Evolutionary conservation across 2,329 filamentous ascomycete genomes (phyloP).

Genomic region (Xylaria sp.): DNA sequence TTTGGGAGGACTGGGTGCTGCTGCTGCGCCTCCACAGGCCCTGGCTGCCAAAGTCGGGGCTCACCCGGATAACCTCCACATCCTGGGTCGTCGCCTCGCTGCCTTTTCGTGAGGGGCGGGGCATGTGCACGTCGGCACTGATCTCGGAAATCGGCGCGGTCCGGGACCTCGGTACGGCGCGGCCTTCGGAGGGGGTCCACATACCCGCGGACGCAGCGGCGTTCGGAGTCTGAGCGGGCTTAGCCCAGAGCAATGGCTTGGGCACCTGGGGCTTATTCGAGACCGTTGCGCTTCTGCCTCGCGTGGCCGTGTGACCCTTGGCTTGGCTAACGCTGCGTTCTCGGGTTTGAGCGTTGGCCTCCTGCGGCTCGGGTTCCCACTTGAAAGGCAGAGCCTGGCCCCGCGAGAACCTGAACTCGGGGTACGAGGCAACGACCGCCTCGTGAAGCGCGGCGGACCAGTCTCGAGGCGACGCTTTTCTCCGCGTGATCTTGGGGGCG

Average conservation of each 20-base stretch:
- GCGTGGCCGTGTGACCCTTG: constrained; percentile 1
- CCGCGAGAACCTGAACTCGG: constrained; percentile 25
- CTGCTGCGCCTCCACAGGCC: constrained; percentile 29
- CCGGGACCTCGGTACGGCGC: not conserved
- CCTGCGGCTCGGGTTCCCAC: constrained; percentile 29
- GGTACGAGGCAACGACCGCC: constrained; percentile 39
- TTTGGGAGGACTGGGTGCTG: constrained; percentile 1
- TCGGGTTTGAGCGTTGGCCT: constrained; percentile 26
- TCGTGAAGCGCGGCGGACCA: constrained; percentile 44
- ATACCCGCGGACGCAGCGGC: constrained; percentile 1
- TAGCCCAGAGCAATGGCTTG: constrained; percentile 23
- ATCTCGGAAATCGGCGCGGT: not conserved
- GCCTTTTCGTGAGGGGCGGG: constrained; percentile 2
- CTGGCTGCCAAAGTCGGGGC: constrained; percentile 21
- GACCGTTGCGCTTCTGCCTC: not conserved
- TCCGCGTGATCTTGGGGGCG: constrained; percentile 21
- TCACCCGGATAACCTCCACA: constrained; percentile 5
- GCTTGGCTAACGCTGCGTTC: constrained; percentile 1
- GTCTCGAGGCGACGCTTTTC: constrained; percentile 29
- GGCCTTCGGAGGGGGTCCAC: constrained; percentile 12
- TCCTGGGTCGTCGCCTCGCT: not conserved
- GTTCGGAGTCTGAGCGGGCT: constrained; percentile 2
- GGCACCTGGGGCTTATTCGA: not conserved
- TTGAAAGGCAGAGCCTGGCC: constrained; percentile 24
- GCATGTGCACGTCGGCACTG: not conserved